These are phyloP conservation scores for Xylaria sp. DNA, from an alignment of 2,329 filamentous ascomycete genomes.

Conservation along the genomic window DNA sequence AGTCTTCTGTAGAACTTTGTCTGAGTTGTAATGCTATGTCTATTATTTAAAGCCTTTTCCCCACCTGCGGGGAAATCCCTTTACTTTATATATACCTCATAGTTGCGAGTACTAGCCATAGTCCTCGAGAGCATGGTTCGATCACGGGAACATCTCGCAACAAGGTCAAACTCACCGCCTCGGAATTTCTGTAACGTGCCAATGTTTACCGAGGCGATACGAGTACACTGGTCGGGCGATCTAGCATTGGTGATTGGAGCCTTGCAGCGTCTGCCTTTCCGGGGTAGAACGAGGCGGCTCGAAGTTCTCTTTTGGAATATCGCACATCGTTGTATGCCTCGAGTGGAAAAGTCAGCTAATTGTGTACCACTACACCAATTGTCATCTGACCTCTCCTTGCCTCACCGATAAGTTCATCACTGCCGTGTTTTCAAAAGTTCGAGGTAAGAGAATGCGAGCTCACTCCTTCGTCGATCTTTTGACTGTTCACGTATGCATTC, in stretches of 20 bases:
- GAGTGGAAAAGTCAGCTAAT: slow-evolving; percentile 12
- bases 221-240: slow-evolving; percentile 9
- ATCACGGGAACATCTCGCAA: background rate
- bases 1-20: background rate
- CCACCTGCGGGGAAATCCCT: background rate
- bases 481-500: too few relatives aligned
- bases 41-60: background rate
- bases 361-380: slow-evolving; percentile 17
- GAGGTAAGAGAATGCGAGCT: slow-evolving; percentile 16
- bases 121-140: slow-evolving; percentile 1
- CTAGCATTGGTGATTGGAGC: slow-evolving; percentile 8
- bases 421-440: background rate
- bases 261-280: slow-evolving; percentile 7
- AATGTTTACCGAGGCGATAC: background rate
- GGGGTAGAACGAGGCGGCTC: slow-evolving; percentile 17
- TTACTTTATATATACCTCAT: slow-evolving; percentile 20
- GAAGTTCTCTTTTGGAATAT: slow-evolving; percentile 14
- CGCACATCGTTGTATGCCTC: slow-evolving; percentile 9
- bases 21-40: background rate
- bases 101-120: background rate
- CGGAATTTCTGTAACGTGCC: slow-evolving; percentile 5
- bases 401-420: background rate
- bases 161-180: slow-evolving; percentile 10
- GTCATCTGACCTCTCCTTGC: slow-evolving; percentile 17
- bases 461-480: background rate